Evolutionary conservation across 768 basidiomycete genomes (phyloP), one percentile per base, ranked within the genome.

Genomic region (Lactarius hengduanensis): DNA sequence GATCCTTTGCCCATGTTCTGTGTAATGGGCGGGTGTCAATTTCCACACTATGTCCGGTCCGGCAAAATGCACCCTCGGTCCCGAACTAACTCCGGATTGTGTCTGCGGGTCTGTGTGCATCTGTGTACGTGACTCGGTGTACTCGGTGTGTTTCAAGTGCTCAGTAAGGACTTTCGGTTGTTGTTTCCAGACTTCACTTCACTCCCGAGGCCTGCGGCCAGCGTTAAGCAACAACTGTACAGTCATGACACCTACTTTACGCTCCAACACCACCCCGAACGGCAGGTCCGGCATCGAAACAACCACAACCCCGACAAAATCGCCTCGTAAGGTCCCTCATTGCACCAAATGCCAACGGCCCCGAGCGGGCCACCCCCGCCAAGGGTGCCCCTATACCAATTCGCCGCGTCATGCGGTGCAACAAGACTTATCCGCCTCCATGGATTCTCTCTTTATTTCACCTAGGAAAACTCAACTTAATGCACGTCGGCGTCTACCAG

Each of bases 1-100:
- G 96, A 97, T 70, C 90, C 89, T 73, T 90, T 93, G 54, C 82
- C 85, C 89, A 91, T 91, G 20, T 59, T 26, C 16, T 7, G 32
- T 6, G n/a, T 22, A 47, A 45, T 22, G 54, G 28, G 30, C 54
- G 54, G 30, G 54, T 55, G 54, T 32, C 54, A 47, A 47, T 47
- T 47, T 11, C 43, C 15, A 38, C 10, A 36, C 34, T 10, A 34
- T 53, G 10, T 2, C 50, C 26, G 50, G 26, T 16, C 50, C 50
- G 50, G 50, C 0, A 53, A 6, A 15, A 26, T 26, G 22, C 50
- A 22, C 22, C 26, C 47, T 11, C 10, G 9, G 47, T 22, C 3
- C 50, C 26, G 50, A 53, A 53, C 11, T 40, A 53, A 15, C 50
- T 22, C 50, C 50, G 22, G 50, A 15, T 11, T 45, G 22, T 22